Percentiles rank a stretch among this genome's conserved stretches.
phyloP scores from a whole-genome alignment of 371 early-diverging fungal species.

The Mucor velutinosus region DNA sequence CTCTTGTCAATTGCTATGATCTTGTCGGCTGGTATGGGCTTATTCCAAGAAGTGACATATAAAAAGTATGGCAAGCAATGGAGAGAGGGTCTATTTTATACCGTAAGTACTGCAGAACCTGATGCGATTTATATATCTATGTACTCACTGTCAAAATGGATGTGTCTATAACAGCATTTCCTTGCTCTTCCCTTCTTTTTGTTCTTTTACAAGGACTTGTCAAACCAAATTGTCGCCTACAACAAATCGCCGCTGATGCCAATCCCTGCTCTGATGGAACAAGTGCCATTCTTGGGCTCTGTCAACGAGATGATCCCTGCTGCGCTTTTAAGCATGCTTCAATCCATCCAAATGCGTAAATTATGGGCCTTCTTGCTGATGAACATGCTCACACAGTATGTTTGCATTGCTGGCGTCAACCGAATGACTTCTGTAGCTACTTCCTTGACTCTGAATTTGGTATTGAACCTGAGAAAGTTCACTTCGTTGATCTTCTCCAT shows the following conservation, averaged over 20 bases:
- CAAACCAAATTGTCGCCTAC: conserved; percentile 49
- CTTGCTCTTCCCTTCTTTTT: conserved; percentile 81
- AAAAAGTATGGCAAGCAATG: conserved; percentile 81
- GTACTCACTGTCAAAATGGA: no score
- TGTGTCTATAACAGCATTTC: conserved; percentile 57
- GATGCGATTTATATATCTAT: neutral
- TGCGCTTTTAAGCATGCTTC: conserved; percentile 26
- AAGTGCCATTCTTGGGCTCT: conserved; percentile 33
- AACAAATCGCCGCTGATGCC: conserved; percentile 56
- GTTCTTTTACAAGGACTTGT: conserved; percentile 69
- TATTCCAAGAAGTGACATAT: conserved; percentile 85
- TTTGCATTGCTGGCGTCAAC: conserved; percentile 89
- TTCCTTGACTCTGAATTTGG: conserved; percentile 83
- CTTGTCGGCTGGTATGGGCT: conserved; percentile 79
- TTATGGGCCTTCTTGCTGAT: conserved; percentile 71
- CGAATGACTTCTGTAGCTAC: conserved; percentile 75
- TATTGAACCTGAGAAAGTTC: conserved; percentile 86
- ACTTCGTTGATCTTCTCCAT: conserved; percentile 80
- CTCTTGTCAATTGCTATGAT: conserved; percentile 75
- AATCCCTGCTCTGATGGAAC: conserved; percentile 35
- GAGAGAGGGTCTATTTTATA: conserved; percentile 91
- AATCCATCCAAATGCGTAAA: conserved; percentile 47
- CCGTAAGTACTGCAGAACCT: conserved; percentile 46
- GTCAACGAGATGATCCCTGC: conserved; percentile 19
- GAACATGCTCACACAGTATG: conserved; percentile 79